These are phyloP conservation scores for Byssochlamys sp. DNA, from an alignment of 2,329 filamentous ascomycete species.

Conservation along the genomic window DNA sequence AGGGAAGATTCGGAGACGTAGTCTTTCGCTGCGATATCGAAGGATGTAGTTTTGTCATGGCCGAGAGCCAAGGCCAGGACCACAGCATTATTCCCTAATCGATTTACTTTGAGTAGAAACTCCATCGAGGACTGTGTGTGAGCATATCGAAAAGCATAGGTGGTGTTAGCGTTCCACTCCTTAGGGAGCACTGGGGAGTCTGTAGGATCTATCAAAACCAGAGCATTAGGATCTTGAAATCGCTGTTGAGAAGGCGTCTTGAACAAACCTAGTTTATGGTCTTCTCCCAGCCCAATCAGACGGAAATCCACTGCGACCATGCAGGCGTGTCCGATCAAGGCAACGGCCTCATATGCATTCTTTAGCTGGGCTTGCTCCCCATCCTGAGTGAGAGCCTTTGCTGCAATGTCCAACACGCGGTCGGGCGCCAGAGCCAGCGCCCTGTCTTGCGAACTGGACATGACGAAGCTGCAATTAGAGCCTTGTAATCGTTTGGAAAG, in stretches of 20 bases:
- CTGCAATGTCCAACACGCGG: conserved; percentile 23
- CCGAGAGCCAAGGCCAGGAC: conserved; percentile 69
- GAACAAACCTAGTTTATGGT: conserved; percentile 56
- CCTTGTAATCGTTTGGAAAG: not conserved
- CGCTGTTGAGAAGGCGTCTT: not conserved
- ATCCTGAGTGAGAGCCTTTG: conserved; percentile 19
- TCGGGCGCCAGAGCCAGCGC: conserved; percentile 12
- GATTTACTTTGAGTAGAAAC: conserved; percentile 71
- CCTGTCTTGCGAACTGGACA: conserved; percentile 2
- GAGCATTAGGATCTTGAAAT: not conserved
- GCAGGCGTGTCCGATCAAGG: conserved; percentile 72
- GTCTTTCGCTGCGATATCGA: conserved; percentile 66
- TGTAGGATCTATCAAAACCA: conserved; percentile 17
- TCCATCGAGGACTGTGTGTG: conserved; percentile 77
- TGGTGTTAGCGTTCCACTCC: conserved; percentile 69
- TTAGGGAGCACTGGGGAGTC: conserved; percentile 48
- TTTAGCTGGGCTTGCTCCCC: conserved; percentile 21
- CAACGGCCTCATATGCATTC: conserved; percentile 65
- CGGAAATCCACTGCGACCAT: conserved; percentile 73
- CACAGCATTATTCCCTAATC: conserved; percentile 74
- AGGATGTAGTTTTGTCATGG: conserved; percentile 68
- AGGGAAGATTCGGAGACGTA: conserved; percentile 58
- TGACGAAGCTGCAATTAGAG: not conserved
- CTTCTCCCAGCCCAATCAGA: conserved; percentile 74
- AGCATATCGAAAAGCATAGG: conserved; percentile 73